phyloP scores from a whole-genome alignment of 768 basidiomycete genomes.

The Epithele typhae region DNA sequence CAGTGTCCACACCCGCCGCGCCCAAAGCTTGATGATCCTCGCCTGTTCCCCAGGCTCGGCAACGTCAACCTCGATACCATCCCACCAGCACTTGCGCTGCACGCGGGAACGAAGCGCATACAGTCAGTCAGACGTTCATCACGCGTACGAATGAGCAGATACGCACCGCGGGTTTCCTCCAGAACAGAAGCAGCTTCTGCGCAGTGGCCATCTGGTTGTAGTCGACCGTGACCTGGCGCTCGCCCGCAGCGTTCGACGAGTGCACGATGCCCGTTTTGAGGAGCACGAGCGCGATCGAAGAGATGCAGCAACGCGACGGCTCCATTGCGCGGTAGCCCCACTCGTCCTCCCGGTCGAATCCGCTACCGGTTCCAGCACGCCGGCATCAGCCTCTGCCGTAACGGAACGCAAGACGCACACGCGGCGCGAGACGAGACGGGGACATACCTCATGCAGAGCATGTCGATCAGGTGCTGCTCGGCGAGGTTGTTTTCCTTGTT shows the following conservation, averaged over 20 bases:
- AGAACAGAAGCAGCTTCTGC: constrained; percentile 94
- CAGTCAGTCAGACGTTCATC: constrained; percentile 1
- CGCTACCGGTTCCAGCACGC: constrained; percentile 42
- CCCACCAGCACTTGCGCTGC: constrained; percentile 99
- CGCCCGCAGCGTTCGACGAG: constrained; percentile 44
- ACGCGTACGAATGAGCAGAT: too few relatives aligned
- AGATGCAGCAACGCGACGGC: constrained; percentile 95
- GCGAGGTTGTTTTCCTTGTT: constrained; percentile 99
- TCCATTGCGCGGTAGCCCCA: constrained; percentile 98
- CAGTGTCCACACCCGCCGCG: constrained; percentile 95
- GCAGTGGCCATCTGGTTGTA: constrained; percentile 94
- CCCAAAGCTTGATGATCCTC: constrained; percentile 85
- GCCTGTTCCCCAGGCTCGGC: constrained; percentile 49
- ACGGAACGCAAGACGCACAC: too few relatives aligned
- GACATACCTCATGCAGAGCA: constrained; percentile 97
- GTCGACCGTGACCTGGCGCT: constrained; percentile 78
- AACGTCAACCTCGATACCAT: constrained; percentile 88
- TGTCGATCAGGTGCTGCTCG: constrained; percentile 98
- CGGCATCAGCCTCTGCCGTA: too few relatives aligned
- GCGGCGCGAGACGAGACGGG: constrained; percentile 15
- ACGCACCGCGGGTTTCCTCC: constrained; percentile 98
- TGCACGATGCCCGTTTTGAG: constrained; percentile 96
- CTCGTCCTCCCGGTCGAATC: constrained; percentile 94
- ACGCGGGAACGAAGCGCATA: background rate
- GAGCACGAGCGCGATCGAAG: constrained; percentile 94